Conservation (phyloP, 2,329 filamentous ascomycete species). For the Ophiostoma australiae region DNA sequence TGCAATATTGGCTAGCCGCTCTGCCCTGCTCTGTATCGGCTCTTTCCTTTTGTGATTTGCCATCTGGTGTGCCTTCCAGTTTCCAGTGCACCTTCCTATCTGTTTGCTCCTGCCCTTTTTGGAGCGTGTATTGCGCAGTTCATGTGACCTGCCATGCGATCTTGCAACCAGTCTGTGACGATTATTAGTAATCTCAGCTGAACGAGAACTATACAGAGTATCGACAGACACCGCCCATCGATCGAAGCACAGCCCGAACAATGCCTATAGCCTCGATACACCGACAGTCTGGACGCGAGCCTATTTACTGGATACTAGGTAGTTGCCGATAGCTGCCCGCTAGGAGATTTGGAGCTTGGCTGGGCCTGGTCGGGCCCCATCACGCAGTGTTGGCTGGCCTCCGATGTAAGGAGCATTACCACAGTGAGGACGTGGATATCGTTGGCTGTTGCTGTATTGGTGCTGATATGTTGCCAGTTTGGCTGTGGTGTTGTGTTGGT, state of each 20-base stretch:
- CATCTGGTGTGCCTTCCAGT: not conserved
- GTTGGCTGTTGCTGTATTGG: not conserved
- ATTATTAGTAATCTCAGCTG: no score
- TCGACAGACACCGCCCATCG: no score
- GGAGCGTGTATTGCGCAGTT: no score
- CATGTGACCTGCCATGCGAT: not conserved
- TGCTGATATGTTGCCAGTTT: not conserved
- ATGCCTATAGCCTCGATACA: not conserved
- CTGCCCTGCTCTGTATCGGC: not conserved
- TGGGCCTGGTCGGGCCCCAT: not conserved
- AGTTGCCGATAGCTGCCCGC: not conserved
- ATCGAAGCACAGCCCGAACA: not conserved
- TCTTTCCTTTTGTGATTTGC: not conserved
- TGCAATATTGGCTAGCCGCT: not conserved
- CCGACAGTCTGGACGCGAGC: constrained; percentile 10
- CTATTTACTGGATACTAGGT: not conserved
- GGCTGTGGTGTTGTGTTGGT: not conserved
- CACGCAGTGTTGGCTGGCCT: not conserved
- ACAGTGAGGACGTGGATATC: not conserved
- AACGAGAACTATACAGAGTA: no score
- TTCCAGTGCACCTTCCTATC: not conserved
- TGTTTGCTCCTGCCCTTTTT: not conserved
- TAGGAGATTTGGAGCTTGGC: not conserved
- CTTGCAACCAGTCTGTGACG: no score
- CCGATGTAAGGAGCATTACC: not conserved